These are phyloP conservation scores for Paxillus rubicundulus DNA, from an alignment of 768 basidiomycete species.

Conservation along the genomic window DNA sequence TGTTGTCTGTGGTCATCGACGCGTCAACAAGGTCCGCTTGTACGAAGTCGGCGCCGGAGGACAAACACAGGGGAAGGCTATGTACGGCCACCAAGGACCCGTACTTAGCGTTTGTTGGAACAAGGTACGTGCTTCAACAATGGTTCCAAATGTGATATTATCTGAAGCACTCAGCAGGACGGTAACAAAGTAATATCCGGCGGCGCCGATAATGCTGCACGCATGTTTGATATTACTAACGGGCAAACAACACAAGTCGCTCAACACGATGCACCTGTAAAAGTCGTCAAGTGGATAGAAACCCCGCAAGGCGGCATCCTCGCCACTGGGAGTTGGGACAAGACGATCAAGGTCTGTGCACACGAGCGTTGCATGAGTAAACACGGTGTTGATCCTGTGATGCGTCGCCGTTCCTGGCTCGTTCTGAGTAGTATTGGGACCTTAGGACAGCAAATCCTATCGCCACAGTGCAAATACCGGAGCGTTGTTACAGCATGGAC, in stretches of 20 bases:
- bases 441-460: conserved; percentile 73
- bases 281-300: conserved; percentile 79
- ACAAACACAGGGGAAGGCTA: conserved; percentile 84
- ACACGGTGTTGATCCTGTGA: not conserved
- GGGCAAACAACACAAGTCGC: conserved; percentile 82
- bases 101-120: conserved; percentile 90
- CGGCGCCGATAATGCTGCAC: conserved; percentile 93
- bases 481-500: conserved; percentile 87
- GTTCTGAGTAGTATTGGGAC: conserved; percentile 80
- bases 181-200: conserved; percentile 90
- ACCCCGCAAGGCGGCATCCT: conserved; percentile 71
- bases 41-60: conserved; percentile 85
- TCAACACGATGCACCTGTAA: conserved; percentile 87
- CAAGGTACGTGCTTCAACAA: conserved; percentile 48
- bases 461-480: conserved; percentile 78
- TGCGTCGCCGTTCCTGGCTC: not conserved
- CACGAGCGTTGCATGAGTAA: not conserved
- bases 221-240: conserved; percentile 87
- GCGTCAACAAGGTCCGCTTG: conserved; percentile 66
- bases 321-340: conserved; percentile 97
- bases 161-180: conserved; percentile 48
- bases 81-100: conserved; percentile 88
- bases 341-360: conserved; percentile 77
- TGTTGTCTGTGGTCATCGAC: conserved; percentile 2
- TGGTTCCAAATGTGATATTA: not conserved